phyloP scores from a whole-genome alignment of 1,284 basidiomycete species.

The Apiotrichum mycotoxinovorans region DNA sequence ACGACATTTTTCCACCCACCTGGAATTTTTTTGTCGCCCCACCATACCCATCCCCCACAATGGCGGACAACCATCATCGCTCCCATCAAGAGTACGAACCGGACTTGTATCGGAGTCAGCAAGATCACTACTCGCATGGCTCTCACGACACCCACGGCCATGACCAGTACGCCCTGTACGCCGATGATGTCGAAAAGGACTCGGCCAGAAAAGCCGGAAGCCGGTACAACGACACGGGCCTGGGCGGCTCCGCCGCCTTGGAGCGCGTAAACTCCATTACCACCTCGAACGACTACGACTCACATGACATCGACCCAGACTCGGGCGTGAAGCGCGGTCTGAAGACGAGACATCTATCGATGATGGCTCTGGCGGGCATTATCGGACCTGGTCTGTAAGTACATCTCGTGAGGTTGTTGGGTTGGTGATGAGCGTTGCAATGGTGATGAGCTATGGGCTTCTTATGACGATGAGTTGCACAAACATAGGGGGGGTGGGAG shows the following conservation, averaged over 20 bases:
- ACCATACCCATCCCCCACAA: too few relatives aligned
- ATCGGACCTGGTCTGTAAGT: slow-evolving; percentile 19
- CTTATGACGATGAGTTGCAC: too few relatives aligned
- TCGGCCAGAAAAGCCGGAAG: background rate
- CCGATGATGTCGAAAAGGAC: background rate
- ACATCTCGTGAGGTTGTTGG: too few relatives aligned
- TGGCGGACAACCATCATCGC: too few relatives aligned
- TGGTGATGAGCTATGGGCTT: too few relatives aligned
- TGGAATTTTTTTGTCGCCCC: too few relatives aligned
- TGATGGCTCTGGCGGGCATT: slow-evolving; percentile 36
- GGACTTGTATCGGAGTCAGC: too few relatives aligned
- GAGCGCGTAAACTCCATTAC: background rate
- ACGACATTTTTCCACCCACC: too few relatives aligned
- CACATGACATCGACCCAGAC: slow-evolving; percentile 12
- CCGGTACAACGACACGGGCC: background rate
- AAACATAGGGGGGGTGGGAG: too few relatives aligned
- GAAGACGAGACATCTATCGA: slow-evolving; percentile 29
- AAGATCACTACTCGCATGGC: too few relatives aligned
- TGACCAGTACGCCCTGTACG: background rate
- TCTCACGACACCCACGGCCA: too few relatives aligned
- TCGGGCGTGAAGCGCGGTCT: slow-evolving; percentile 26
- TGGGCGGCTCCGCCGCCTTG: background rate
- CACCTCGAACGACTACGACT: background rate
- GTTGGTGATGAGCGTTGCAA: background rate
- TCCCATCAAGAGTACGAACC: too few relatives aligned